A percentile compares a stretch with the other conserved stretches of the same genome.
phyloP scores from a whole-genome alignment of 208 protist genomes.

The Leishmania aethiopica region DNA sequence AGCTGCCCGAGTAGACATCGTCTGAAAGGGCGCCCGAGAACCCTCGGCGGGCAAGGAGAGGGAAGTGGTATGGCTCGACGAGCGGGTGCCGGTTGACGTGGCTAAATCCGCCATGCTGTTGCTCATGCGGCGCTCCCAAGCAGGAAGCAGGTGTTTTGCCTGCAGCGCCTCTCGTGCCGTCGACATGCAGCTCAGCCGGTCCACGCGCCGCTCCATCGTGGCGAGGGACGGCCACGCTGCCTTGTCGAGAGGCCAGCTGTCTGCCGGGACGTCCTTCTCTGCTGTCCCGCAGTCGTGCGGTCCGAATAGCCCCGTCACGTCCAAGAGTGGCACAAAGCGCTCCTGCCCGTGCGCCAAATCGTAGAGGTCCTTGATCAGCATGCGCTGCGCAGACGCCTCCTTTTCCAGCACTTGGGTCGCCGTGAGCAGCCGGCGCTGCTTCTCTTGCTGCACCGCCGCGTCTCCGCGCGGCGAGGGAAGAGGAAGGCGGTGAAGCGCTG shows the following conservation, averaged over 20 bases:
- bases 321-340: slow-evolving; percentile 55
- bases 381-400: slow-evolving; percentile 41
- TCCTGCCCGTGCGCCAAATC: slow-evolving; percentile 36
- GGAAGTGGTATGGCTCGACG: not conserved
- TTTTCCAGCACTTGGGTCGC: slow-evolving; percentile 49
- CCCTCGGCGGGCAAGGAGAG: not conserved
- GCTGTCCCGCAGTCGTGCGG: not conserved
- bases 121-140: slow-evolving; percentile 32
- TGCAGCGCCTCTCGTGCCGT: slow-evolving; percentile 27
- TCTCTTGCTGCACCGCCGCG: slow-evolving; percentile 11
- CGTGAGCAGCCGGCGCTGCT: slow-evolving; percentile 37
- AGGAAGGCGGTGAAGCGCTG: not conserved
- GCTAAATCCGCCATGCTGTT: slow-evolving; percentile 1
- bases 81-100: not conserved
- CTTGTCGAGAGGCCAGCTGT: slow-evolving; percentile 35
- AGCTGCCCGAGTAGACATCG: not conserved
- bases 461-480: not conserved
- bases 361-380: slow-evolving; percentile 42
- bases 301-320: slow-evolving; percentile 41
- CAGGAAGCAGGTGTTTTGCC: slow-evolving; percentile 14
- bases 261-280: slow-evolving; percentile 3
- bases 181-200: slow-evolving; percentile 30
- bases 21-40: not conserved
- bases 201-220: slow-evolving; percentile 9
- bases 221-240: slow-evolving; percentile 14